A percentile compares a stretch with the other conserved stretches of the same genome.
These are phyloP conservation scores for Saksenaea vasiformis DNA, from an alignment of 371 early-diverging fungal species.

Conservation along the genomic window DNA sequence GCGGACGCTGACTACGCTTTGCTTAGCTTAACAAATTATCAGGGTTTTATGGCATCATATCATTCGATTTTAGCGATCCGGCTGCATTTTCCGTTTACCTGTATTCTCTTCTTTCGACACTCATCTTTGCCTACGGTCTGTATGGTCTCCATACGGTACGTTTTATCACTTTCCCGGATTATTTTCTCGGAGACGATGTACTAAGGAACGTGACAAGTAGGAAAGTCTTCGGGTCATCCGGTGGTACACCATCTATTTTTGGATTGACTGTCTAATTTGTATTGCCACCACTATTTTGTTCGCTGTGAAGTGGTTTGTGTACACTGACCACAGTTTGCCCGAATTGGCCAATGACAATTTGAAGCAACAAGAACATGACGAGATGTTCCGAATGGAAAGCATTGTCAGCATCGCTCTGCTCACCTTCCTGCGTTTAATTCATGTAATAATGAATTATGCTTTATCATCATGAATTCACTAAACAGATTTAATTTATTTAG, in stretches of 20 bases:
- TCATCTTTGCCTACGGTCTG: conserved; percentile 35
- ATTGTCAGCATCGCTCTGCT: conserved; percentile 45
- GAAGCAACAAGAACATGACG: conserved; percentile 25
- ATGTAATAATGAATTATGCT: conserved; percentile 23
- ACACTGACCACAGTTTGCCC: conserved; percentile 49
- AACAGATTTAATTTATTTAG: conserved; percentile 19
- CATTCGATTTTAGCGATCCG: conserved; percentile 32
- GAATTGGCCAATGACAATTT: conserved; percentile 32
- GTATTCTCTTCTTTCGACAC: conserved; percentile 32
- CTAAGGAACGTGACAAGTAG: conserved; percentile 11
- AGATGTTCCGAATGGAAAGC: conserved; percentile 35
- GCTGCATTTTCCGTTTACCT: conserved; percentile 31
- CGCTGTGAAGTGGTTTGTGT: conserved; percentile 46
- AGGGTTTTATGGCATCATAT: conserved; percentile 46
- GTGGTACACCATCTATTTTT: conserved; percentile 44
- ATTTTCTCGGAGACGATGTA: neutral
- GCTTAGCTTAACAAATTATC: conserved; percentile 44
- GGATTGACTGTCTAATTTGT: conserved; percentile 42
- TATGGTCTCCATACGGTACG: conserved; percentile 43
- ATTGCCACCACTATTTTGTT: conserved; percentile 32
- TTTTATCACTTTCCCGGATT: neutral
- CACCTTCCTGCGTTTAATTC: conserved; percentile 32
- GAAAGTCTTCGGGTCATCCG: conserved; percentile 31
- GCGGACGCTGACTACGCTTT: neutral
- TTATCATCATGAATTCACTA: no score